These are phyloP conservation scores for Zymoseptoria passerinii DNA, from an alignment of 2,329 filamentous ascomycete species.

Conservation along the genomic window DNA sequence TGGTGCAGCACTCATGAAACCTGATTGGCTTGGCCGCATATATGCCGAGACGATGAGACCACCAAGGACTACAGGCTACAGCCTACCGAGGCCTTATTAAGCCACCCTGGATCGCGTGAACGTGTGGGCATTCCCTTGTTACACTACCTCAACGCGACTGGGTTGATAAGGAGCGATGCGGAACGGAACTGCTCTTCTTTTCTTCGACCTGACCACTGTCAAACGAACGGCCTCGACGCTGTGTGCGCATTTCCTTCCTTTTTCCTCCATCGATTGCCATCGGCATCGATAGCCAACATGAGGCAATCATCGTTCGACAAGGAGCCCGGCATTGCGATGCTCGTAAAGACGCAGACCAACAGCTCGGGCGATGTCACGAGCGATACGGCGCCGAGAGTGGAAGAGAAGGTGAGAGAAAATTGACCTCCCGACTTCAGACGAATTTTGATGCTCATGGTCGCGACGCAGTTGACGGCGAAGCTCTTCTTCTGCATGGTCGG, in stretches of 20 bases:
- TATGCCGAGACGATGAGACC: background rate
- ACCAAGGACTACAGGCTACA: background rate
- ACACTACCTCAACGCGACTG: background rate
- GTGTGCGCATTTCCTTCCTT: background rate
- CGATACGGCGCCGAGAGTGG: background rate
- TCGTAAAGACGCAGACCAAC: background rate
- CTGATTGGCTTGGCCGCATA: background rate
- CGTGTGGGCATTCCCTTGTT: background rate
- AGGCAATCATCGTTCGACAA: background rate
- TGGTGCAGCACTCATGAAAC: background rate
- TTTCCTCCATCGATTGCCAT: background rate
- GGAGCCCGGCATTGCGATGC: background rate
- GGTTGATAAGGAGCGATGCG: background rate
- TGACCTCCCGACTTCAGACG: background rate
- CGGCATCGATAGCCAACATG: background rate
- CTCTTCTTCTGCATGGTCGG: slow-evolving; percentile 16
- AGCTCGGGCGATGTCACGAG: background rate
- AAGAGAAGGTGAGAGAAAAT: background rate
- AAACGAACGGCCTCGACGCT: background rate
- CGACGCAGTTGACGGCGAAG: background rate
- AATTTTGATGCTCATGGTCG: background rate
- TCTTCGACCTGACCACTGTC: background rate
- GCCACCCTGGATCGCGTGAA: background rate
- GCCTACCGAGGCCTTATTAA: background rate
- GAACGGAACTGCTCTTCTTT: background rate